phyloP scores from a whole-genome alignment of 2,329 filamentous ascomycete genomes.

The Ophiostoma montium region DNA sequence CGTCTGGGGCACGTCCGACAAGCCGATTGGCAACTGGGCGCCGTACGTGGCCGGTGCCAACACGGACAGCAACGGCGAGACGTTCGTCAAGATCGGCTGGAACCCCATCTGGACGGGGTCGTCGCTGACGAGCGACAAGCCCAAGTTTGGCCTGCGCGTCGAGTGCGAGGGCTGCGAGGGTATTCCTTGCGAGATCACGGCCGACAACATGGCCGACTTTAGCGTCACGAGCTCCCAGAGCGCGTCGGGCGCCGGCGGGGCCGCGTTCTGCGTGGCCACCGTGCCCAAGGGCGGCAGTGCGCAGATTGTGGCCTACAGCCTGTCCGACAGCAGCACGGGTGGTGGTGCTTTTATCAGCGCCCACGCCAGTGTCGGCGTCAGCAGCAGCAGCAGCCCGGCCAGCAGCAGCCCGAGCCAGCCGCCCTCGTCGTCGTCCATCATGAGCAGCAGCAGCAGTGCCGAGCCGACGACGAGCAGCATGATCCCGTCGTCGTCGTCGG shows the following conservation, averaged over 20 bases:
- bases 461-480: not conserved
- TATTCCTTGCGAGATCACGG: conserved; percentile 60
- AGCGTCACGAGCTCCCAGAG: conserved; percentile 41
- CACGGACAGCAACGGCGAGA: conserved; percentile 47
- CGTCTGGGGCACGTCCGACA: conserved; percentile 51
- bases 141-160: conserved; percentile 55
- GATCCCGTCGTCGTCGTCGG: conserved; percentile 14
- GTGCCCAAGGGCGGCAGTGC: conserved; percentile 52
- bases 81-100: conserved; percentile 62
- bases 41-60: conserved; percentile 68
- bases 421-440: no score
- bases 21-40: conserved; percentile 61
- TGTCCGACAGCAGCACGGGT: conserved; percentile 25
- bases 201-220: conserved; percentile 38
- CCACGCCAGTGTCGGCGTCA: not conserved
- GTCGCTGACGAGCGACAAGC: conserved; percentile 39
- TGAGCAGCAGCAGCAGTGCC: not conserved
- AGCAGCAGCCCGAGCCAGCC: not conserved
- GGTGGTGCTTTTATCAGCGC: conserved; percentile 10
- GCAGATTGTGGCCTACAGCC: conserved; percentile 48
- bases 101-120: conserved; percentile 58
- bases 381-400: not conserved
- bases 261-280: conserved; percentile 64
- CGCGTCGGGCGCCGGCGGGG: conserved; percentile 50
- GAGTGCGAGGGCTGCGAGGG: conserved; percentile 59